A percentile compares a stretch with the other conserved stretches of the same genome.
These are phyloP conservation scores for Kokia cookei DNA, from an alignment of 441 rosid genomes.

Conservation along the genomic window DNA sequence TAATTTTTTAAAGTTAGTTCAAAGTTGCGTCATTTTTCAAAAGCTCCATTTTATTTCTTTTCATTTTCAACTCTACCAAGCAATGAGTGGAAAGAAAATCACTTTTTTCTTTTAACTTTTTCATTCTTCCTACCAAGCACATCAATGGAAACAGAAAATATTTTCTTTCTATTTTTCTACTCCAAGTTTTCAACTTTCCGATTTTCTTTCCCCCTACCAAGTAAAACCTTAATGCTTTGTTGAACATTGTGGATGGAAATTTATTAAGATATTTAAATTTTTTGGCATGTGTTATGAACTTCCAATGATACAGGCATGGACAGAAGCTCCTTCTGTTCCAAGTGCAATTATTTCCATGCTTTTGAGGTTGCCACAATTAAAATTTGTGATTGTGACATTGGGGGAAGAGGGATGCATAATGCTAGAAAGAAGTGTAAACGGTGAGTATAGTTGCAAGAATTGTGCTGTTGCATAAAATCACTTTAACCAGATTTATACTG, in stretches of 20 bases:
- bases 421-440: slow-evolving; percentile 53
- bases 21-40: no score
- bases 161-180: no score
- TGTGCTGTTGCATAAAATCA: not conserved
- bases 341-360: slow-evolving; percentile 77
- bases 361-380: slow-evolving; percentile 59
- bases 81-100: no score
- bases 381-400: slow-evolving; percentile 65
- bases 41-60: no score
- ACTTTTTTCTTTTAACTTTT: no score
- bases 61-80: no score
- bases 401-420: slow-evolving; percentile 82
- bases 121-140: no score
- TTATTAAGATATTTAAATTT: not conserved
- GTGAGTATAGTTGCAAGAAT: slow-evolving; percentile 28
- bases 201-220: no score
- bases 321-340: slow-evolving; percentile 48
- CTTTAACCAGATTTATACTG: not conserved
- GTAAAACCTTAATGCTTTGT: no score
- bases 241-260: not conserved
- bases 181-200: no score
- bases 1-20: no score
- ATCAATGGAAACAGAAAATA: no score
- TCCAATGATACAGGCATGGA: slow-evolving; percentile 51
- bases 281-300: not conserved